Evolutionary conservation across 1,284 basidiomycete species (phyloP).

Genomic region (Rhodotorula sp.): DNA sequence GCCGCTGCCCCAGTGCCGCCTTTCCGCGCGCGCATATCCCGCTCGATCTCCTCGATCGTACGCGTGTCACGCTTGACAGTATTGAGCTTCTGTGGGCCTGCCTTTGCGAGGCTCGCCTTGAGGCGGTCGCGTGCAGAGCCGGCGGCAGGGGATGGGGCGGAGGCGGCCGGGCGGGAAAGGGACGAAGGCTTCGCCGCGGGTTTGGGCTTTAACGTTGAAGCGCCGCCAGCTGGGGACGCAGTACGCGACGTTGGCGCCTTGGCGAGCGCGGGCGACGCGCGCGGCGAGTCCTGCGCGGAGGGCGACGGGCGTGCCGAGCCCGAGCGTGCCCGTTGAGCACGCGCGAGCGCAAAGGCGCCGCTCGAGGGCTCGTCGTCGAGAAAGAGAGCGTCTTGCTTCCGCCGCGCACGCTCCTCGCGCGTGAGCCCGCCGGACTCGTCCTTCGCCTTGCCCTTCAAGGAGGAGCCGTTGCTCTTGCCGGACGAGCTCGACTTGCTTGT

Average conservation of each 20-base stretch:
- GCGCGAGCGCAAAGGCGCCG: conserved; percentile 33
- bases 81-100: conserved; percentile 34
- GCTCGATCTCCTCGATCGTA: conserved; percentile 47
- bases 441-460: conserved; percentile 14
- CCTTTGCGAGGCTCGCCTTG: conserved; percentile 15
- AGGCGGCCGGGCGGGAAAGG: neutral
- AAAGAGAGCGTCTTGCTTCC: conserved; percentile 30
- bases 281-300: neutral
- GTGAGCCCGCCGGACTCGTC: conserved; percentile 9
- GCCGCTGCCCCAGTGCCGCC: neutral
- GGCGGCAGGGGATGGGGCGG: conserved; percentile 1
- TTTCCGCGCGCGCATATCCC: conserved; percentile 38
- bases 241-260: neutral
- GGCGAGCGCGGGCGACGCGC: neutral
- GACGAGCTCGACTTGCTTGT: neutral
- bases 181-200: neutral
- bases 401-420: conserved; percentile 28
- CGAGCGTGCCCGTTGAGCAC: conserved; percentile 2
- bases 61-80: conserved; percentile 43
- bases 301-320: neutral
- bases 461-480: conserved; percentile 7
- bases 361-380: conserved; percentile 33
- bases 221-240: neutral
- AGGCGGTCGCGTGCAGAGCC: conserved; percentile 32
- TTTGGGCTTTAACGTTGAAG: neutral